phyloP scores from a whole-genome alignment of 1,139 yeast genomes.

The Candida anutae region DNA sequence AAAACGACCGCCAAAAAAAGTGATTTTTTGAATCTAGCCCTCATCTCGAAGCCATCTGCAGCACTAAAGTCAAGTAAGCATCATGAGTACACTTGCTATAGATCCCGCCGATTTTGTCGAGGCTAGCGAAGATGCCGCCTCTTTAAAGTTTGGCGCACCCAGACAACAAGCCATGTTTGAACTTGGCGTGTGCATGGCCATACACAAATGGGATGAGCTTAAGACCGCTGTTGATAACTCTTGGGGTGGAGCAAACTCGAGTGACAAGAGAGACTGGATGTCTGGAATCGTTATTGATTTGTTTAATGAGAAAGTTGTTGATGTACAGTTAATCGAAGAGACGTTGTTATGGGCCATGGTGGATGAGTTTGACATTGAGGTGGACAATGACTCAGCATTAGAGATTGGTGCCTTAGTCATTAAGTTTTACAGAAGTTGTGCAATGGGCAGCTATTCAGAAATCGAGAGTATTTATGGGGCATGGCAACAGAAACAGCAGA shows the following conservation, averaged over 20 bases:
- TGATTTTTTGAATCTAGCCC: no score
- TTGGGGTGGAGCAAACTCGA: slow-evolving; percentile 95
- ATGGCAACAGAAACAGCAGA: slow-evolving; percentile 53
- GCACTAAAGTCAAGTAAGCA: background rate
- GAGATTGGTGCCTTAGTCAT: slow-evolving; percentile 63
- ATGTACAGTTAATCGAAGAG: slow-evolving; percentile 74
- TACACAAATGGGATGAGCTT: slow-evolving; percentile 84
- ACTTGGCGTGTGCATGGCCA: slow-evolving; percentile 86
- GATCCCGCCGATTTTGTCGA: slow-evolving; percentile 43
- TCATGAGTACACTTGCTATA: slow-evolving; percentile 12
- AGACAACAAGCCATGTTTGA: slow-evolving; percentile 80
- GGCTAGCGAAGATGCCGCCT: slow-evolving; percentile 27
- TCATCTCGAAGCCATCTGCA: slow-evolving; percentile 1
- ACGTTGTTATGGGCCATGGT: slow-evolving; percentile 82
- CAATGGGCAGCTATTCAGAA: slow-evolving; percentile 38
- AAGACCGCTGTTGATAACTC: slow-evolving; percentile 87
- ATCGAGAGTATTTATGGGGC: slow-evolving; percentile 54
- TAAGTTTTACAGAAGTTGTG: slow-evolving; percentile 59
- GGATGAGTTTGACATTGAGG: slow-evolving; percentile 84
- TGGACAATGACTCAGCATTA: slow-evolving; percentile 85
- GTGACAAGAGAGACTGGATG: slow-evolving; percentile 56
- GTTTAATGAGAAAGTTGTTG: slow-evolving; percentile 61
- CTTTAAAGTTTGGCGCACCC: slow-evolving; percentile 49
- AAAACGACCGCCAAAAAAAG: background rate
- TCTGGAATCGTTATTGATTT: slow-evolving; percentile 30